Evolutionary conservation across 257 asterid species (phyloP).

Genomic region (Ocimum tenuiflorum): DNA sequence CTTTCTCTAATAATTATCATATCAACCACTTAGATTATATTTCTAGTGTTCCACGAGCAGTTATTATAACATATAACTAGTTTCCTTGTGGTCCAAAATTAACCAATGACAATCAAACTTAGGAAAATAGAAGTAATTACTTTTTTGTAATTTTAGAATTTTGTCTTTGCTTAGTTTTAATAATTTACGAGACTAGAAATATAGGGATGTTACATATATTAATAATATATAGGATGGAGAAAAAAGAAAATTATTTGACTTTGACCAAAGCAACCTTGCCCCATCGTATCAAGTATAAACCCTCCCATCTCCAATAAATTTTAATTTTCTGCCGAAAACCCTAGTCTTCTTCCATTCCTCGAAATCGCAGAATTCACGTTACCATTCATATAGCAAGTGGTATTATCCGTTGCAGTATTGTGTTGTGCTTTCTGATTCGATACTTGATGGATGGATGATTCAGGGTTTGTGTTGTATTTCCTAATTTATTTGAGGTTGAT

Average conservation of each 20-base stretch:
- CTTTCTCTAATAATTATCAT: too few species aligned
- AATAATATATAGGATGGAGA: too few species aligned
- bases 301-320: not conserved
- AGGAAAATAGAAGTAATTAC: too few species aligned
- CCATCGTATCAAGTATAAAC: conserved; percentile 10
- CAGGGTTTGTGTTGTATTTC: not conserved
- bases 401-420: not conserved
- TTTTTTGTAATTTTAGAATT: too few species aligned
- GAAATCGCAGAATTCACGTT: not conserved
- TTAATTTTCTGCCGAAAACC: conserved; percentile 21
- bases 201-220: too few species aligned
- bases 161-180: too few species aligned
- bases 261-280: conserved; percentile 17
- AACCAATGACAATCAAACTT: too few species aligned
- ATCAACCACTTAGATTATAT: too few species aligned
- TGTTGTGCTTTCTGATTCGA: not conserved
- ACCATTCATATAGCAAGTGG: not conserved
- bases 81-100: too few species aligned
- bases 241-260: not conserved
- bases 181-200: too few species aligned
- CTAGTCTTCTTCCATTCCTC: conserved; percentile 18
- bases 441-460: not conserved
- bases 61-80: too few species aligned
- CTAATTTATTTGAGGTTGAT: conserved; percentile 15
- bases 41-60: too few species aligned